These are phyloP conservation scores for Pistacia integerrima DNA, from an alignment of 345 rosid species.

Conservation along the genomic window DNA sequence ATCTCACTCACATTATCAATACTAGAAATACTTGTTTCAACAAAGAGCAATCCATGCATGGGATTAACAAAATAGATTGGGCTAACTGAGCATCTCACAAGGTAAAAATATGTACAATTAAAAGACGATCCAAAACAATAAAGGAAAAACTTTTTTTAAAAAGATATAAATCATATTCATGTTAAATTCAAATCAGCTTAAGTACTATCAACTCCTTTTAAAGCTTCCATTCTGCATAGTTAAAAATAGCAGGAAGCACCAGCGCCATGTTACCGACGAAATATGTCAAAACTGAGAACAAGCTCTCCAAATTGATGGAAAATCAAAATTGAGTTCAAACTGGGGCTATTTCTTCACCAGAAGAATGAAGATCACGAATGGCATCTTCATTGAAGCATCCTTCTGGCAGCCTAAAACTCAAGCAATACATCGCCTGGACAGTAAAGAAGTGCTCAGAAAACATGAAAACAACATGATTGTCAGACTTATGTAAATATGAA, in stretches of 20 bases:
- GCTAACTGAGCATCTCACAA: neutral
- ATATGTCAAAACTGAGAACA: no score
- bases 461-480: neutral
- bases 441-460: neutral
- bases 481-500: neutral
- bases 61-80: neutral
- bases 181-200: neutral
- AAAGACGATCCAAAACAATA: neutral
- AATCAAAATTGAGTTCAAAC: neutral
- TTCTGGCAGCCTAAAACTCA: conserved; percentile 89
- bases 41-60: neutral
- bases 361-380: neutral
- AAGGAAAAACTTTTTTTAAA: no score
- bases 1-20: no score
- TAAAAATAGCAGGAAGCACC: neutral
- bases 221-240: neutral
- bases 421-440: conserved; percentile 92
- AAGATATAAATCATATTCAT: neutral
- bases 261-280: neutral
- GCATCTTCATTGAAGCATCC: conserved; percentile 58
- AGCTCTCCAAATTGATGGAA: neutral
- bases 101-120: neutral
- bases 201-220: neutral
- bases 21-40: no score
- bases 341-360: conserved; percentile 4